Conservation (phyloP, 2,329 filamentous ascomycete genomes). For the Colletotrichum tropicale region DNA sequence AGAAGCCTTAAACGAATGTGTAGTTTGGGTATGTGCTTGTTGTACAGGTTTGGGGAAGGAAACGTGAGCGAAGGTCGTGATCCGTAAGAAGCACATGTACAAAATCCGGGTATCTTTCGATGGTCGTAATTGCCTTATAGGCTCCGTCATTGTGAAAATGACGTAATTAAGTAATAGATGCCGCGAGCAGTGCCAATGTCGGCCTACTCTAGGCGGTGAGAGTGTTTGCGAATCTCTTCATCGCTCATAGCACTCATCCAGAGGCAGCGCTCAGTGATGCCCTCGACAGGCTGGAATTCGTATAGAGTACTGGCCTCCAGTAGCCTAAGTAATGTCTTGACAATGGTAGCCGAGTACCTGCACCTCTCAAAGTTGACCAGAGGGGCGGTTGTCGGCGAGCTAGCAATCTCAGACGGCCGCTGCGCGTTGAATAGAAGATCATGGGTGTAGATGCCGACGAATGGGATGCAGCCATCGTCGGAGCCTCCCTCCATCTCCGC, state of each 20-base stretch:
- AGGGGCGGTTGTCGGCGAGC: conserved; percentile 67
- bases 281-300: conserved; percentile 74
- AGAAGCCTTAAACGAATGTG: neutral
- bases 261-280: conserved; percentile 80
- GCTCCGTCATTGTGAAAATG: neutral
- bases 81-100: conserved; percentile 1
- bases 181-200: neutral
- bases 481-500: conserved; percentile 77
- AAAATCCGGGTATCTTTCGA: neutral
- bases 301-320: conserved; percentile 81
- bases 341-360: conserved; percentile 74
- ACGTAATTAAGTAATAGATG: neutral
- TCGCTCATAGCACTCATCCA: conserved; percentile 82
- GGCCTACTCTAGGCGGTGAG: conserved; percentile 51
- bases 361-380: conserved; percentile 86
- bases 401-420: conserved; percentile 75
- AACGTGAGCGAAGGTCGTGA: conserved; percentile 9
- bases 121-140: neutral
- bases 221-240: conserved; percentile 69
- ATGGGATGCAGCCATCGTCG: conserved; percentile 79
- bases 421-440: conserved; percentile 84
- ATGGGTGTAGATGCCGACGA: conserved; percentile 84
- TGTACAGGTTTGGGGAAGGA: conserved; percentile 12
- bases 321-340: conserved; percentile 80
- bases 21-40: conserved; percentile 1